Base-by-base conservation (phyloP, 108 stramenopile genomes). In the Nitzschia sp. region DNA sequence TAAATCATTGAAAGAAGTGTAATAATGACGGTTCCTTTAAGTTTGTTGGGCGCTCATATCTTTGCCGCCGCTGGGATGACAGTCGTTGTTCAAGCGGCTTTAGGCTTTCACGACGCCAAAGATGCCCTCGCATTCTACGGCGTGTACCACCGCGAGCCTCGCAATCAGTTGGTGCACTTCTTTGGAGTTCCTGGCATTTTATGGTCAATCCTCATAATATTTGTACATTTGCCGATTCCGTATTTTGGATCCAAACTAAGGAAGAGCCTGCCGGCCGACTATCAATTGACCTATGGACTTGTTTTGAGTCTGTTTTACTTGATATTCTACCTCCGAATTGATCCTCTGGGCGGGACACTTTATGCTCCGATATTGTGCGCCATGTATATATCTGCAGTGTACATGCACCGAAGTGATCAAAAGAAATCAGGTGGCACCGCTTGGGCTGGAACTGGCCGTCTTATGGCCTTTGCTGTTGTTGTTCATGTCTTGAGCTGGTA, bases 81-180 rank as follows among this genome's bases (percentile, higher is more conserved):
- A 13, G 33, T 75, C 16, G 53, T 79, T 22, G 23, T 73, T 16
- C 22, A 67, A 36, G 65, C 63, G 5, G 66, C 66, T n/a, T 29
- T 34, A 6, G 55, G 69, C 13, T 71, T 71, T 48, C 41, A 54
- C 16, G 46, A 80, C 33, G 67, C 54, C 48, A 56, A 32, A 46
- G 69, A 67, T 13, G 80, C 81, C 35, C 63, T 83, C 11, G 85
- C 72, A 8, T 84, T 80, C 38, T 87, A 87, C 47, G 79, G 81
- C 29, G 71, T 77, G 33, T 87, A 84, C 66, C 86, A 87, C 44
- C 79, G 77, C 3, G 66, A 82, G 5, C 82, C 83, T 21, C 13
- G 64, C 53, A 87, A 87, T 74, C 86, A 87, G 45, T 22, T 83
- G 17, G 69, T 87, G 36, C 86, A 87, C 67, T 87, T 87, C 60